Percentiles rank a stretch among this genome's conserved stretches.
These are phyloP conservation scores for Penicillium sp. DNA, from an alignment of 2,329 filamentous ascomycete species.

Conservation along the genomic window DNA sequence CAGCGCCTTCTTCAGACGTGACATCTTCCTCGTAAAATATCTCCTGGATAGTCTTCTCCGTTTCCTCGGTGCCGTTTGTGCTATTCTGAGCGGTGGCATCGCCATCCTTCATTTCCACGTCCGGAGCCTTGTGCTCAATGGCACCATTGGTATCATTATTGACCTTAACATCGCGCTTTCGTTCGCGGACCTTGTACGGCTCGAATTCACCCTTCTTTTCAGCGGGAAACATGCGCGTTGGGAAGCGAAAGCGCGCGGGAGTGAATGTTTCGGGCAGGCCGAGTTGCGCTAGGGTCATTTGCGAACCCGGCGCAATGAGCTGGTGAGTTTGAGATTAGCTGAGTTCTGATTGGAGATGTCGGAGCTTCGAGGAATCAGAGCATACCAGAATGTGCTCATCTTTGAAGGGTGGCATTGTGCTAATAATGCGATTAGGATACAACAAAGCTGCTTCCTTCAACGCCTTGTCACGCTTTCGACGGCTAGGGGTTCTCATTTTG, in stretches of 20 bases:
- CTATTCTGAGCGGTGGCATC: conserved; percentile 18
- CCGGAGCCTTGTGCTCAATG: conserved; percentile 31
- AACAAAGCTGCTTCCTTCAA: conserved; percentile 16
- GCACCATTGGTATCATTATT: conserved; percentile 30
- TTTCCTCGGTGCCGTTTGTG: conserved; percentile 20
- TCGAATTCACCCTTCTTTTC: conserved; percentile 77
- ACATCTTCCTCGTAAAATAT: conserved; percentile 83
- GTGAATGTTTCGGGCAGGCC: conserved; percentile 89
- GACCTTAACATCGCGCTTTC: conserved; percentile 29
- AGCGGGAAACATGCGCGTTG: conserved; percentile 87
- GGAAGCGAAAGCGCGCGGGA: conserved; percentile 79
- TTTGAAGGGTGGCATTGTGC: conserved; percentile 52
- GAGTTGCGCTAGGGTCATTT: conserved; percentile 86
- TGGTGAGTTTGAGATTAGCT: conserved; percentile 18
- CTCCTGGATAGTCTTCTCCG: conserved; percentile 38
- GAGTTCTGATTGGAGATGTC: not conserved
- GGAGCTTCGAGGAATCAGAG: not conserved
- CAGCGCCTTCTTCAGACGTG: conserved; percentile 81
- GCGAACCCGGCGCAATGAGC: conserved; percentile 68
- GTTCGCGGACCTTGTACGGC: conserved; percentile 73
- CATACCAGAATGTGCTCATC: conserved; percentile 54
- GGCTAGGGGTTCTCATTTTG: conserved; percentile 12
- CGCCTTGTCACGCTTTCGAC: conserved; percentile 11
- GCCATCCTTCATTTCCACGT: conserved; percentile 49
- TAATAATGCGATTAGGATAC: conserved; percentile 18